A percentile compares a stretch with the other conserved stretches of the same genome.
phyloP scores from a whole-genome alignment of 2,329 filamentous ascomycete species.

The Fusarium succisae region DNA sequence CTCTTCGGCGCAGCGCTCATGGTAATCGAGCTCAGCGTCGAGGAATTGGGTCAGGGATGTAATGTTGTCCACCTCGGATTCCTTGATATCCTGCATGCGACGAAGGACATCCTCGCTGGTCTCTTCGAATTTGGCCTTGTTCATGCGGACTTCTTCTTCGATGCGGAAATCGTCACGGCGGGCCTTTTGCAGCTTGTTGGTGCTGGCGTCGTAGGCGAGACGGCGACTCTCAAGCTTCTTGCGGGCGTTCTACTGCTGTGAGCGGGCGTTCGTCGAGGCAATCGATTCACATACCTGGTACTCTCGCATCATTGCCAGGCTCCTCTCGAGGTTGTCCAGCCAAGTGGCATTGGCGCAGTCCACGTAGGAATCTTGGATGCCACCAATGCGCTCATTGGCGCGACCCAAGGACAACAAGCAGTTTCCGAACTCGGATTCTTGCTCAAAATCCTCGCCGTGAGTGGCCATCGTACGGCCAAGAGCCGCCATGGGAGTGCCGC shows the following conservation, averaged over 20 bases:
- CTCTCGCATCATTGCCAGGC: slow-evolving; percentile 94
- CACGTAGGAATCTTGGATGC: slow-evolving; percentile 85
- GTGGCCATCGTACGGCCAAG: slow-evolving; percentile 85
- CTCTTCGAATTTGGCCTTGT: slow-evolving; percentile 97
- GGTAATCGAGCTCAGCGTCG: slow-evolving; percentile 88
- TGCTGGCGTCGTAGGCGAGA: slow-evolving; percentile 89
- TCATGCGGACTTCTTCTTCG: slow-evolving; percentile 89
- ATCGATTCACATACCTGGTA: slow-evolving; percentile 76
- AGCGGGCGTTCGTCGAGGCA: not conserved
- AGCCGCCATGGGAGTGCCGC: slow-evolving; percentile 80
- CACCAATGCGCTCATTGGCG: slow-evolving; percentile 86
- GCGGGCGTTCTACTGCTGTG: slow-evolving; percentile 69
- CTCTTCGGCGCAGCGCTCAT: slow-evolving; percentile 89
- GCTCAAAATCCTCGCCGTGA: slow-evolving; percentile 93
- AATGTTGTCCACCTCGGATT: slow-evolving; percentile 85
- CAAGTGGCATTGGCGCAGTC: slow-evolving; percentile 81
- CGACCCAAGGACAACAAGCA: slow-evolving; percentile 82
- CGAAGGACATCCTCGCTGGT: slow-evolving; percentile 90
- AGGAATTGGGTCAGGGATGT: slow-evolving; percentile 82
- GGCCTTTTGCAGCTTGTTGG: slow-evolving; percentile 89
- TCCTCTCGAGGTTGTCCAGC: slow-evolving; percentile 92
- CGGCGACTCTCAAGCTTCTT: slow-evolving; percentile 94
- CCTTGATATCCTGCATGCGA: slow-evolving; percentile 96
- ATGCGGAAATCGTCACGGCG: slow-evolving; percentile 94
- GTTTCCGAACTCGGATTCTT: slow-evolving; percentile 89